Evolutionary conservation across 192 early-diverging fungal species (phyloP).

Genomic region (Coemansia sp.): DNA sequence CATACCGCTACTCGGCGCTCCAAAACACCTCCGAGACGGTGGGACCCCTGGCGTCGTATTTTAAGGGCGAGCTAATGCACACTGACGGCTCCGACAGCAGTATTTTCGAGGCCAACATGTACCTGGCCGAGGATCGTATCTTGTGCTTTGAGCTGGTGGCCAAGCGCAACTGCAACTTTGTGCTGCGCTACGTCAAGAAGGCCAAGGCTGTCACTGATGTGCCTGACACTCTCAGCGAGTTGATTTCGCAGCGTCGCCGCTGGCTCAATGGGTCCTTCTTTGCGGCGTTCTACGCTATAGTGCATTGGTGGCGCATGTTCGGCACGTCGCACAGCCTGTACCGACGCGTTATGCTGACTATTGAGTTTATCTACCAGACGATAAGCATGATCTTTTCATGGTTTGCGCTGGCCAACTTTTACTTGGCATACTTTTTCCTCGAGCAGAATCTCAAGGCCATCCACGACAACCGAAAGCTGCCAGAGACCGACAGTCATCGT

Average conservation of each 20-base stretch:
- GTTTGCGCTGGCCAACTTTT: constrained; percentile 90
- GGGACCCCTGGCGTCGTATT: constrained; percentile 79
- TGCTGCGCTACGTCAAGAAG: constrained; percentile 85
- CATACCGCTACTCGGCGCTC: constrained; percentile 86
- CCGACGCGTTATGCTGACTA: constrained; percentile 69
- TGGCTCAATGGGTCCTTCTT: constrained; percentile 98
- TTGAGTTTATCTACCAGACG: constrained; percentile 82
- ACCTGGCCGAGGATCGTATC: constrained; percentile 90
- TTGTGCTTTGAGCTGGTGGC: constrained; percentile 93
- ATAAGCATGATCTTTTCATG: constrained; percentile 84
- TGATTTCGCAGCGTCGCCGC: constrained; percentile 94
- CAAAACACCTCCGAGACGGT: constrained; percentile 61
- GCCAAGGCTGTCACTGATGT: constrained; percentile 94
- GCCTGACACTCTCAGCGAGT: constrained; percentile 83
- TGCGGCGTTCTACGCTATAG: constrained; percentile 79
- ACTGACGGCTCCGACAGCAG: constrained; percentile 63
- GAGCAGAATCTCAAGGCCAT: constrained; percentile 53
- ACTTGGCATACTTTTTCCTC: constrained; percentile 88
- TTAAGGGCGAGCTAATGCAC: constrained; percentile 90
- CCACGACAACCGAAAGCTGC: constrained; percentile 26
- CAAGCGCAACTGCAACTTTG: constrained; percentile 72
- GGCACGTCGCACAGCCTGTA: constrained; percentile 69
- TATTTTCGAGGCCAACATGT: constrained; percentile 92
- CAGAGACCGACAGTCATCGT: constrained; percentile 3
- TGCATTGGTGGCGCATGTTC: constrained; percentile 77